phyloP scores from a whole-genome alignment of 192 early-diverging fungal species.

The Linnemannia schmuckeri region DNA sequence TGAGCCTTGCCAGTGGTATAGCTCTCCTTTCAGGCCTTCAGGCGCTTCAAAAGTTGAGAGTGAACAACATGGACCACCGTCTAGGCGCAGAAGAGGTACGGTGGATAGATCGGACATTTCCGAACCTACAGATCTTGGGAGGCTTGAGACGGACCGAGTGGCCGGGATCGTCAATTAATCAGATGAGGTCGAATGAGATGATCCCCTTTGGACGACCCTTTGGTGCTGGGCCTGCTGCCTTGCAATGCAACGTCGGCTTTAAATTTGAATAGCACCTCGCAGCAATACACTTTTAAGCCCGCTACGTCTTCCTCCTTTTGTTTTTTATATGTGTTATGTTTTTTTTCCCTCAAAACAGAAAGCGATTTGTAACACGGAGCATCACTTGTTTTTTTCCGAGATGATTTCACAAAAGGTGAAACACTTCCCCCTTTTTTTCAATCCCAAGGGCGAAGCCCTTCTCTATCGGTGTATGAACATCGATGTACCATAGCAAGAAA shows the following conservation, averaged over 20 bases:
- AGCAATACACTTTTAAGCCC: too few species aligned
- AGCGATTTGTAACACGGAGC: too few species aligned
- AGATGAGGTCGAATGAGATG: background rate
- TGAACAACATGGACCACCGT: slow-evolving; percentile 1
- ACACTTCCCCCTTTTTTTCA: too few species aligned
- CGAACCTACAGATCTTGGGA: background rate
- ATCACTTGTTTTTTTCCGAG: too few species aligned
- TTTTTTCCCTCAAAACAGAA: too few species aligned
- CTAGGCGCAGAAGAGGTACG: background rate
- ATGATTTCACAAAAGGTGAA: too few species aligned
- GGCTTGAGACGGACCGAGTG: background rate
- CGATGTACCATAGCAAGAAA: too few species aligned
- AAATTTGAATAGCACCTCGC: background rate
- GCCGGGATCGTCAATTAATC: background rate
- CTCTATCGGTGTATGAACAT: too few species aligned
- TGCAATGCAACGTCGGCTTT: background rate
- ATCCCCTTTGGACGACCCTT: background rate
- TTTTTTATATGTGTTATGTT: too few species aligned
- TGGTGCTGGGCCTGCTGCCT: background rate
- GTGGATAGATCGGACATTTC: background rate
- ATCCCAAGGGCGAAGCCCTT: too few species aligned
- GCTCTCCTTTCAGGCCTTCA: background rate
- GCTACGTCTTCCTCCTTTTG: too few species aligned
- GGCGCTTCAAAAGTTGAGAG: background rate
- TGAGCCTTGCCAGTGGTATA: background rate